Percentiles rank a stretch among this genome's conserved stretches.
Evolutionary conservation across 352 stramenopile genomes (phyloP).

Genomic region (Lagenidium giganteum): DNA sequence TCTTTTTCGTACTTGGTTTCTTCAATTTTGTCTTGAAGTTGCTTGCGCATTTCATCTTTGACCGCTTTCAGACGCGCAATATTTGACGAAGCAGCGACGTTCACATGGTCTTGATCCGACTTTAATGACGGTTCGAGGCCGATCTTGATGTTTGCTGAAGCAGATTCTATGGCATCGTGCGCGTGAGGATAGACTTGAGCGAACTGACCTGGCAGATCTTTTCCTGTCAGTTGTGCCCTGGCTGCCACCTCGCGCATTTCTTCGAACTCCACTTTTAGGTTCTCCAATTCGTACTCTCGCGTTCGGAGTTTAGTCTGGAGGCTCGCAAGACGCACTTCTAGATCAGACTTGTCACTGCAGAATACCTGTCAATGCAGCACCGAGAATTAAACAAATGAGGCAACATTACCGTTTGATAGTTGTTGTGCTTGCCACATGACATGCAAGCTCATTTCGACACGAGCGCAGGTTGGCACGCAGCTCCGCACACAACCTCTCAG

Average conservation of each 20-base stretch:
- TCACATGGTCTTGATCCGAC: no score
- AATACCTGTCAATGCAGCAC: background rate
- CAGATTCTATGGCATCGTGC: no score
- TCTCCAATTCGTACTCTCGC: slow-evolving; percentile 29
- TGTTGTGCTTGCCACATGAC: slow-evolving; percentile 34
- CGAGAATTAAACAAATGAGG: background rate
- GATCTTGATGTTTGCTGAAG: slow-evolving; percentile 8
- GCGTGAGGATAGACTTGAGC: background rate
- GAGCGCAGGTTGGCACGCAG: slow-evolving; percentile 36
- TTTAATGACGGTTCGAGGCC: no score
- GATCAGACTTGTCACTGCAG: slow-evolving; percentile 38
- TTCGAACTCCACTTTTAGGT: slow-evolving; percentile 24
- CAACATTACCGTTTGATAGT: slow-evolving; percentile 37
- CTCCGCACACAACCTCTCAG: slow-evolving; percentile 40
- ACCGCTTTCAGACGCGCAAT: slow-evolving; percentile 26
- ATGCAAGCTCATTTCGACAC: slow-evolving; percentile 47
- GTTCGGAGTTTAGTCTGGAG: slow-evolving; percentile 29
- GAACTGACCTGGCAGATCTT: no score
- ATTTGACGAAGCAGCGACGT: no score
- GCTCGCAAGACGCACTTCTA: slow-evolving; percentile 35
- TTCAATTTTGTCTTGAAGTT: slow-evolving; percentile 42
- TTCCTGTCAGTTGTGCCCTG: slow-evolving; percentile 37
- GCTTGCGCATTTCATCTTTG: slow-evolving; percentile 26
- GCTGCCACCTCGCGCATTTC: slow-evolving; percentile 35
- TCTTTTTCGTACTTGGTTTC: slow-evolving; percentile 32